phyloP scores from a whole-genome alignment of 1,139 yeast genomes.

The Pichia sp. region DNA sequence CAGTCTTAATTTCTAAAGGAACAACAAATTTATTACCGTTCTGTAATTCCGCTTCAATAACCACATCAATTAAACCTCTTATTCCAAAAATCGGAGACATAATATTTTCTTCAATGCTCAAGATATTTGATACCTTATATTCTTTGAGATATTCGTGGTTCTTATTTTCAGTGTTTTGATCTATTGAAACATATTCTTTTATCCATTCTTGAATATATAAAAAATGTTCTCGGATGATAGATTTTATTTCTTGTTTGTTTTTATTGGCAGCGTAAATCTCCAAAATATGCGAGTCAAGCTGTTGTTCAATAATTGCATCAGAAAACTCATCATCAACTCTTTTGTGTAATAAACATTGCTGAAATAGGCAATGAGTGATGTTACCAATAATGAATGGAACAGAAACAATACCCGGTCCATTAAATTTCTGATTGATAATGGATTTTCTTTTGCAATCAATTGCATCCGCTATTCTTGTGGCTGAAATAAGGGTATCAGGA shows the following conservation, averaged over 20 bases:
- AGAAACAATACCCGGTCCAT: conserved; percentile 49
- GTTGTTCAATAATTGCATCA: conserved; percentile 37
- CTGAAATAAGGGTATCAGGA: conserved; percentile 77
- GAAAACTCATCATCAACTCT: conserved; percentile 42
- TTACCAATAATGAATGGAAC: conserved; percentile 68
- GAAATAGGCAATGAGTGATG: conserved; percentile 74
- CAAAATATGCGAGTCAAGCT: conserved; percentile 40
- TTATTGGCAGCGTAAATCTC: conserved; percentile 55
- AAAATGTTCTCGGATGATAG: conserved; percentile 45
- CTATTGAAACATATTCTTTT: conserved; percentile 33
- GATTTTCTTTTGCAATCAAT: conserved; percentile 67
- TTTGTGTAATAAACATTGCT: conserved; percentile 47
- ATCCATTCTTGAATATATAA: conserved; percentile 64
- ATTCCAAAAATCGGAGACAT: conserved; percentile 90
- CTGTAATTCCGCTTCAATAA: conserved; percentile 53
- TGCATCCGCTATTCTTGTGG: conserved; percentile 77
- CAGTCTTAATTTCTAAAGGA: conserved; percentile 90
- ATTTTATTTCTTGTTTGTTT: conserved; percentile 40
- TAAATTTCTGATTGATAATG: conserved; percentile 50
- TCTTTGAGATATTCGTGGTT: conserved; percentile 11
- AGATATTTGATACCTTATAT: conserved; percentile 54
- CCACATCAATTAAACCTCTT: conserved; percentile 87
- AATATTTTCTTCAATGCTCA: conserved; percentile 84
- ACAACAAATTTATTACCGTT: conserved; percentile 44
- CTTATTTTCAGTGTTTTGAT: too few species aligned